Percentiles rank a stretch among this genome's conserved stretches.
Evolutionary conservation across 495 filamentous ascomycete species (phyloP).

Genomic region (Opeltia flavorubescens): DNA sequence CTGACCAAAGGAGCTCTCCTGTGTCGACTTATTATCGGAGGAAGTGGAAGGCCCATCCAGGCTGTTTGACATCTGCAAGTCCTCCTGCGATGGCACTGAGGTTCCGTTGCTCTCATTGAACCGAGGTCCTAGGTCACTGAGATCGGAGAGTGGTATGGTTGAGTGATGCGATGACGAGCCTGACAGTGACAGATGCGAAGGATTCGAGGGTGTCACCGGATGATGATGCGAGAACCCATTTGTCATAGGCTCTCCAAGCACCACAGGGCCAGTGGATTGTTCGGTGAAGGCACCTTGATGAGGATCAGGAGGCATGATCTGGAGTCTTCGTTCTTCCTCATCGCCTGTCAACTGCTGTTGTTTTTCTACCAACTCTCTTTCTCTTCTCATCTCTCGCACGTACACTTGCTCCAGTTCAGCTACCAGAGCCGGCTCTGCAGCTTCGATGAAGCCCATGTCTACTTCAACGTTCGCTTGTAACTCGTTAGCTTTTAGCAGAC

Average conservation of each 20-base stretch:
- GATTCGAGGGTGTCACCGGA: conserved; percentile 35
- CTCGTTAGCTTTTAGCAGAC: conserved; percentile 74
- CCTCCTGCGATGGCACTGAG: conserved; percentile 44
- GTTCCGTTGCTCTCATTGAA: conserved; percentile 52
- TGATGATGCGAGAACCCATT: conserved; percentile 22
- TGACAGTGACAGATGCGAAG: conserved; percentile 29
- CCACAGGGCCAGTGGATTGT: conserved; percentile 38
- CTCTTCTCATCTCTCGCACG: conserved; percentile 54
- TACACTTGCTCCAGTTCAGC: conserved; percentile 62
- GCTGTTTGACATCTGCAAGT: conserved; percentile 35
- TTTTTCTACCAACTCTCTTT: conserved; percentile 50
- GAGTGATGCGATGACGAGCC: conserved; percentile 12
- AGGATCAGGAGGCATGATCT: conserved; percentile 22
- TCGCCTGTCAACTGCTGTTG: conserved; percentile 38
- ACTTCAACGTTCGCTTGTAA: conserved; percentile 84
- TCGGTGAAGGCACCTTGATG: conserved; percentile 31
- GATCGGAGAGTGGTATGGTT: conserved; percentile 31
- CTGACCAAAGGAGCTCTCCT: conserved; percentile 36
- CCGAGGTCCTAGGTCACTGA: conserved; percentile 24
- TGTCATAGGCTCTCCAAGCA: conserved; percentile 43
- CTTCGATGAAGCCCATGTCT: conserved; percentile 58
- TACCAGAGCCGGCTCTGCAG: conserved; percentile 46
- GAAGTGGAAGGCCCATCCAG: conserved; percentile 24
- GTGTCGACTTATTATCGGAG: conserved; percentile 22
- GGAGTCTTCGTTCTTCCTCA: conserved; percentile 18